Evolutionary conservation across 345 rosid species (phyloP).

Genomic region (Euphorbia tirucalli): DNA sequence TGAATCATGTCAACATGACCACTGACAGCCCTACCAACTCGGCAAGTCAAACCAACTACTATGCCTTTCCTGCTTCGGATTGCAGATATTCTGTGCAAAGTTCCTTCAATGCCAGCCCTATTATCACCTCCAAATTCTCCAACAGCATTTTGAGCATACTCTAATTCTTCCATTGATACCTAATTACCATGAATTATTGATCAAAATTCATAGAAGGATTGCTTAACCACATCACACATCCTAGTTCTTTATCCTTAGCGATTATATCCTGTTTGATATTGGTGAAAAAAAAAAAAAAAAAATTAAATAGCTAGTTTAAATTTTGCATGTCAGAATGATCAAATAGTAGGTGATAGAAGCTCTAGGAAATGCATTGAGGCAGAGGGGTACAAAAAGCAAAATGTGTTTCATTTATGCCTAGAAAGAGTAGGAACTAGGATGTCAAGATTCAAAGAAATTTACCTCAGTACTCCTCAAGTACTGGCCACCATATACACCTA

Average conservation of each 20-base stretch:
- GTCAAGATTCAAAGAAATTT: slow-evolving; percentile 6
- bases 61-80: slow-evolving; percentile 54
- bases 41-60: slow-evolving; percentile 59
- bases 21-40: slow-evolving; percentile 64
- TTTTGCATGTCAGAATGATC: not conserved
- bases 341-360: not conserved
- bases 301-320: not conserved
- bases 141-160: slow-evolving; percentile 52
- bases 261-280: not conserved
- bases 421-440: not conserved
- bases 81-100: slow-evolving; percentile 65
- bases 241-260: not conserved
- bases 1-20: slow-evolving; percentile 62
- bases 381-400: not conserved
- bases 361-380: not conserved
- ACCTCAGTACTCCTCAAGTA: slow-evolving; percentile 57
- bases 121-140: slow-evolving; percentile 63
- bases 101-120: slow-evolving; percentile 68
- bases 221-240: not conserved
- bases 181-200: slow-evolving; percentile 19
- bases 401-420: not conserved
- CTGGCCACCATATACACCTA: slow-evolving; percentile 50
- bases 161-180: slow-evolving; percentile 61
- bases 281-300: not conserved
- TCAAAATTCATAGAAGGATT: slow-evolving; percentile 1